These are phyloP conservation scores for Erodium texanum DNA, from an alignment of 441 rosid genomes.

Conservation along the genomic window DNA sequence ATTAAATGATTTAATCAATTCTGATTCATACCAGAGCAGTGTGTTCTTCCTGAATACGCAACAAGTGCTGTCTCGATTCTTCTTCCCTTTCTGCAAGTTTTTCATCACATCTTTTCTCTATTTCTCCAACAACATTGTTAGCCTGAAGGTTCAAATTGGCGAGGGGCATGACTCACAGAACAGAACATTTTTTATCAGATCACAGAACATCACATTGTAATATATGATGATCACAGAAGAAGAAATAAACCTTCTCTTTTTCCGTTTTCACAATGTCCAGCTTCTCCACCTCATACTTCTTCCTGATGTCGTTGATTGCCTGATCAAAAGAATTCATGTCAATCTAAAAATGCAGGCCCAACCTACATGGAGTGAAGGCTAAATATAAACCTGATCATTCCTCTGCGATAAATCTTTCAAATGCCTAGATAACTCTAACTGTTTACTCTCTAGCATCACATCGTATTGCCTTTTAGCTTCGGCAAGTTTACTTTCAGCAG, in stretches of 20 bases:
- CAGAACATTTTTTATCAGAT: no score
- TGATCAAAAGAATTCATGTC: constrained; percentile 20
- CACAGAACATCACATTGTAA: neutral
- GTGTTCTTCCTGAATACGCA: constrained; percentile 49
- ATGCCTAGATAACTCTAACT: constrained; percentile 71
- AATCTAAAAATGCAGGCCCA: constrained; percentile 7
- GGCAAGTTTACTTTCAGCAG: constrained; percentile 57
- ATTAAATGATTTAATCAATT: constrained; percentile 9
- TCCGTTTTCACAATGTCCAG: constrained; percentile 50
- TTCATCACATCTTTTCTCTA: constrained; percentile 42
- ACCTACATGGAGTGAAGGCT: constrained; percentile 14
- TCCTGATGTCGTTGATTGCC: constrained; percentile 83
- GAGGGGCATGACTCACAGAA: constrained; percentile 16
- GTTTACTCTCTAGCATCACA: constrained; percentile 71
- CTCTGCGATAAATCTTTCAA: constrained; percentile 84
- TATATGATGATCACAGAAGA: constrained; percentile 7
- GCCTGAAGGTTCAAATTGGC: constrained; percentile 35
- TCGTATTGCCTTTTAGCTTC: constrained; percentile 71
- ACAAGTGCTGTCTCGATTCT: constrained; percentile 44
- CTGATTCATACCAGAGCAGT: constrained; percentile 45
- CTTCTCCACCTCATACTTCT: constrained; percentile 70
- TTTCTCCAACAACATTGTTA: constrained; percentile 39
- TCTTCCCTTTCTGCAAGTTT: constrained; percentile 46
- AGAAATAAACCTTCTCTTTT: constrained; percentile 50
- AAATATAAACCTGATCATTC: constrained; percentile 67